Evolutionary conservation across 2,329 filamentous ascomycete species (phyloP).

Genomic region (Arthrobotrys conoides): DNA sequence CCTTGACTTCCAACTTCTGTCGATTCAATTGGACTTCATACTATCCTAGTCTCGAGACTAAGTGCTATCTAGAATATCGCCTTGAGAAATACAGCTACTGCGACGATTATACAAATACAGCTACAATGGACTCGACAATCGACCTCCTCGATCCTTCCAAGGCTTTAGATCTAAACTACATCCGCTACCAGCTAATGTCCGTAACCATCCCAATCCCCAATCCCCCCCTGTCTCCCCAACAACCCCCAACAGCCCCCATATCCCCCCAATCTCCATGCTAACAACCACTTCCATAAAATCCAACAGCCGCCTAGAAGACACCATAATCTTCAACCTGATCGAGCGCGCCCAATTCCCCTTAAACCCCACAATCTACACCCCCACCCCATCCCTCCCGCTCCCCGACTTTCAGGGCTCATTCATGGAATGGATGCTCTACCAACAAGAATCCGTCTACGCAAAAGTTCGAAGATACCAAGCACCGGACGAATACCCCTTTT

Average conservation of each 20-base stretch:
- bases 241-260: background rate
- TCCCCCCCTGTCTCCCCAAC: background rate
- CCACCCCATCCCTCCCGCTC: constrained; percentile 80
- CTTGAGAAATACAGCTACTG: background rate
- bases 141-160: constrained; percentile 87
- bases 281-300: background rate
- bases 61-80: background rate
- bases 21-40: background rate
- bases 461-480: constrained; percentile 94
- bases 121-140: constrained; percentile 86
- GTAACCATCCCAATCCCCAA: constrained; percentile 65
- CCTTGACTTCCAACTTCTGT: background rate
- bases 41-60: background rate
- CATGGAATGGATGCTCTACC: constrained; percentile 91
- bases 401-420: constrained; percentile 79
- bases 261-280: background rate
- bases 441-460: constrained; percentile 92
- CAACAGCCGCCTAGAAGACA: constrained; percentile 90
- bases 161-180: constrained; percentile 89
- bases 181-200: constrained; percentile 93
- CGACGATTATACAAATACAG: no score
- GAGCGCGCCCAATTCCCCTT: constrained; percentile 98
- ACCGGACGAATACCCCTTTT: constrained; percentile 98
- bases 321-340: constrained; percentile 96
- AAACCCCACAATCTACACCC: constrained; percentile 86